These are phyloP conservation scores for Rhodotorula sp. DNA, from an alignment of 1,284 basidiomycete genomes.

Conservation along the genomic window DNA sequence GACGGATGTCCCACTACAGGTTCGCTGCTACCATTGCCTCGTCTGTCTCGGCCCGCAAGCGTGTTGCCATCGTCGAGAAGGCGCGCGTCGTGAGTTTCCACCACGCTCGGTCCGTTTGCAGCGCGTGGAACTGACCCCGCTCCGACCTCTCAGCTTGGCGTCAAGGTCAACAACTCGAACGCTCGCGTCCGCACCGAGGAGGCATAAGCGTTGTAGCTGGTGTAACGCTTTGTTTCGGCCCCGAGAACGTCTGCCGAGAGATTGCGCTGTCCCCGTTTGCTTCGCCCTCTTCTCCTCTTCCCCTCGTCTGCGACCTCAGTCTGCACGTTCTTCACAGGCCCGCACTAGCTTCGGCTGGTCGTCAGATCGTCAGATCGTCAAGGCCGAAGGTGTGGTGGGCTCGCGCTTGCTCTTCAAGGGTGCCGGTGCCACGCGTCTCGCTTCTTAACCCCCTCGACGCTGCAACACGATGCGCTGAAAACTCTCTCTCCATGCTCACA, in stretches of 20 bases:
- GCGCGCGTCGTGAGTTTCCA: slow-evolving; percentile 76
- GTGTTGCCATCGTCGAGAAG: slow-evolving; percentile 86
- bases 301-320: too few relatives aligned
- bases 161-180: slow-evolving; percentile 84
- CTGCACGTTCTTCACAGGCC: too few relatives aligned
- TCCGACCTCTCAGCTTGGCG: slow-evolving; percentile 48
- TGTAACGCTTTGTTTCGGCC: neutral
- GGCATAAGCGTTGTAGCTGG: slow-evolving; percentile 48
- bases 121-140: neutral
- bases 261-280: too few relatives aligned
- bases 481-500: slow-evolving; percentile 69
- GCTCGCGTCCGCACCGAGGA: slow-evolving; percentile 97
- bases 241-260: neutral
- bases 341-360: too few relatives aligned
- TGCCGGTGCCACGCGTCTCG: too few relatives aligned
- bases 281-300: too few relatives aligned
- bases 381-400: too few relatives aligned
- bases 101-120: neutral
- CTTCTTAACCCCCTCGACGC: slow-evolving; percentile 62
- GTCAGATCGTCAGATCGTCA: too few relatives aligned
- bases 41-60: slow-evolving; percentile 95
- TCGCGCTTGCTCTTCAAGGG: too few relatives aligned
- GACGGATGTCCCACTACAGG: slow-evolving; percentile 6
- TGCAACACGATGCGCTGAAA: too few relatives aligned
- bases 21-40: slow-evolving; percentile 97